Evolutionary conservation across 2,329 filamentous ascomycete species (phyloP).

Genomic region (Metarhizium anisopliae): DNA sequence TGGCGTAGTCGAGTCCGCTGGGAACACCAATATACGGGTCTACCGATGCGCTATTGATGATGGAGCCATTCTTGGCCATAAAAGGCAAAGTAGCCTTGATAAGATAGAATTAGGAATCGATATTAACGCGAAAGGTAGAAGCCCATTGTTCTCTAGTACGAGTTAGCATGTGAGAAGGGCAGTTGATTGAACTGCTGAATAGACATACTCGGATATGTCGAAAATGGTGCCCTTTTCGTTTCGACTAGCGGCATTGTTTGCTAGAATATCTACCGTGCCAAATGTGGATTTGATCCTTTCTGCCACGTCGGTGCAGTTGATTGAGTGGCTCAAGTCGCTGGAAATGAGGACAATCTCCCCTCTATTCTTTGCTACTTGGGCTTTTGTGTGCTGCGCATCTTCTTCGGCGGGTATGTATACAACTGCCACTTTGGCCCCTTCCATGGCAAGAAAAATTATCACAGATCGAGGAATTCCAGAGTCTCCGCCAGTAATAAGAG

Average conservation of each 20-base stretch:
- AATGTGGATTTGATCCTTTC: background rate
- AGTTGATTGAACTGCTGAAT: background rate
- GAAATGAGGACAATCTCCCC: background rate
- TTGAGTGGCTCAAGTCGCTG: background rate
- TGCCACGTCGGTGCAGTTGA: background rate
- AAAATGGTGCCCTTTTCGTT: background rate
- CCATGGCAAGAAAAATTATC: conserved; percentile 7
- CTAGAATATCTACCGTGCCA: background rate
- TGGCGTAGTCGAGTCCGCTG: background rate
- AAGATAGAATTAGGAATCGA: background rate
- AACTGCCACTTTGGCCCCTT: conserved; percentile 10
- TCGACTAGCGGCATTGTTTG: background rate
- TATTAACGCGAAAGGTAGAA: background rate
- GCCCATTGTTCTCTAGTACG: background rate
- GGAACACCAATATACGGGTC: background rate
- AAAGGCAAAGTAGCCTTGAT: background rate
- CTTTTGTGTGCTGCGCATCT: conserved; percentile 5
- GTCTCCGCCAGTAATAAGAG: conserved; percentile 69
- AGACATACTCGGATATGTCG: background rate
- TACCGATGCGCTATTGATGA: background rate
- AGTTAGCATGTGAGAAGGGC: background rate
- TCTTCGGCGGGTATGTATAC: conserved; percentile 11
- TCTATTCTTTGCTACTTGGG: background rate
- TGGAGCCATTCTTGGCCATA: background rate
- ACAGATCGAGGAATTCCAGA: conserved; percentile 24